Conservation (phyloP, 495 filamentous ascomycete genomes). For the Neohortaea acidophila region DNA sequence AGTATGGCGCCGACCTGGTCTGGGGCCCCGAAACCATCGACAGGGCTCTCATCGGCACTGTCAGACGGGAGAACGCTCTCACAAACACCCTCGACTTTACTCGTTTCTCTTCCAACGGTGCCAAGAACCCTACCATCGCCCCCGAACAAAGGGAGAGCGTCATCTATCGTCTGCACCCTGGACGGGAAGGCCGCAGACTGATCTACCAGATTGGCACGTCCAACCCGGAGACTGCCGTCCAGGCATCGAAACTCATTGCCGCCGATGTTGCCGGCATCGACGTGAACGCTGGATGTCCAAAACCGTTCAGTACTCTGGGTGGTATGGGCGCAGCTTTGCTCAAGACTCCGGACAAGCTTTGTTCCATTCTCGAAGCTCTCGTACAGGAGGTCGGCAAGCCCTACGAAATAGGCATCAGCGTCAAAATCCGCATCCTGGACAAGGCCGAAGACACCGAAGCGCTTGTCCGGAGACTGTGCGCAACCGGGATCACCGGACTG, state of each 20-base stretch:
- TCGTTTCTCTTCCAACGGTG: slow-evolving; percentile 52
- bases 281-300: slow-evolving; percentile 92
- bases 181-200: slow-evolving; percentile 50
- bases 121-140: slow-evolving; percentile 27
- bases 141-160: slow-evolving; percentile 45
- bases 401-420: slow-evolving; percentile 76
- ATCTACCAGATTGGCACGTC: slow-evolving; percentile 89
- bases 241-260: slow-evolving; percentile 69
- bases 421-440: slow-evolving; percentile 85
- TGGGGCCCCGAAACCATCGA: slow-evolving; percentile 98
- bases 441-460: slow-evolving; percentile 52
- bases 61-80: slow-evolving; percentile 53
- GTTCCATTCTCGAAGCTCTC: slow-evolving; percentile 63
- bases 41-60: slow-evolving; percentile 71
- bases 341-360: slow-evolving; percentile 64
- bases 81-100: slow-evolving; percentile 72
- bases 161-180: slow-evolving; percentile 71
- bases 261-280: slow-evolving; percentile 84
- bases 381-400: slow-evolving; percentile 60
- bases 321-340: slow-evolving; percentile 94
- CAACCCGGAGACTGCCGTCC: slow-evolving; percentile 61
- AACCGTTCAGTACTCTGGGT: slow-evolving; percentile 77
- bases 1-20: slow-evolving; percentile 92
- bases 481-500: slow-evolving; percentile 77
- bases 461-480: slow-evolving; percentile 58